Percentiles rank a stretch among this genome's conserved stretches.
These are phyloP conservation scores for Ogataea wickerhamii DNA, from an alignment of 805 yeast genomes.

Conservation along the genomic window DNA sequence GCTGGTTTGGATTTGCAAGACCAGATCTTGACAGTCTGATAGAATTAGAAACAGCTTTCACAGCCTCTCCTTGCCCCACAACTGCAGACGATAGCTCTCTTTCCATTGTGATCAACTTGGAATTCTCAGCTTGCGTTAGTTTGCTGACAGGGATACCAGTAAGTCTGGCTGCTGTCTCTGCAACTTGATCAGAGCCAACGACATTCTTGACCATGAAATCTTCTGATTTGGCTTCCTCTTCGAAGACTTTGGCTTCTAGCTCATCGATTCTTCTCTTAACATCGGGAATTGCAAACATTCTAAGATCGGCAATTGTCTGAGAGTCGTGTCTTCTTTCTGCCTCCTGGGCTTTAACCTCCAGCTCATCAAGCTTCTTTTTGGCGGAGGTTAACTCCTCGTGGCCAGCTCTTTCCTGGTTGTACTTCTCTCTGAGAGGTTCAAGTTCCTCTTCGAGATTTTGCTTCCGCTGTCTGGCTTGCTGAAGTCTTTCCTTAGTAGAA, in stretches of 20 bases:
- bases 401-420: slow-evolving; percentile 81
- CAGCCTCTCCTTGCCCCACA: slow-evolving; percentile 95
- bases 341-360: slow-evolving; percentile 88
- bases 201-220: slow-evolving; percentile 79
- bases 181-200: slow-evolving; percentile 57
- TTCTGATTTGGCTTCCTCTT: slow-evolving; percentile 48
- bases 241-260: slow-evolving; percentile 73
- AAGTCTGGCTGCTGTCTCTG: slow-evolving; percentile 55
- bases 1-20: slow-evolving; percentile 92
- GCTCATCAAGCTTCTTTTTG: slow-evolving; percentile 86
- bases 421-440: slow-evolving; percentile 80
- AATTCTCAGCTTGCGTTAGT: slow-evolving; percentile 91
- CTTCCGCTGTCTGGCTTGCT: slow-evolving; percentile 70
- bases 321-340: slow-evolving; percentile 97
- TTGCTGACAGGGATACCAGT: slow-evolving; percentile 97
- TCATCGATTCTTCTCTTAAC: slow-evolving; percentile 69
- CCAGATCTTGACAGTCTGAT: slow-evolving; percentile 93
- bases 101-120: slow-evolving; percentile 94
- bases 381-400: slow-evolving; percentile 88
- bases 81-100: slow-evolving; percentile 74
- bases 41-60: slow-evolving; percentile 93
- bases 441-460: slow-evolving; percentile 84
- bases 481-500: slow-evolving; percentile 81
- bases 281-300: slow-evolving; percentile 97
- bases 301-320: slow-evolving; percentile 89